Percentiles rank a stretch among this genome's conserved stretches.
phyloP scores from a whole-genome alignment of 1,284 basidiomycete species.

The Lignosus rhinocerotis region DNA sequence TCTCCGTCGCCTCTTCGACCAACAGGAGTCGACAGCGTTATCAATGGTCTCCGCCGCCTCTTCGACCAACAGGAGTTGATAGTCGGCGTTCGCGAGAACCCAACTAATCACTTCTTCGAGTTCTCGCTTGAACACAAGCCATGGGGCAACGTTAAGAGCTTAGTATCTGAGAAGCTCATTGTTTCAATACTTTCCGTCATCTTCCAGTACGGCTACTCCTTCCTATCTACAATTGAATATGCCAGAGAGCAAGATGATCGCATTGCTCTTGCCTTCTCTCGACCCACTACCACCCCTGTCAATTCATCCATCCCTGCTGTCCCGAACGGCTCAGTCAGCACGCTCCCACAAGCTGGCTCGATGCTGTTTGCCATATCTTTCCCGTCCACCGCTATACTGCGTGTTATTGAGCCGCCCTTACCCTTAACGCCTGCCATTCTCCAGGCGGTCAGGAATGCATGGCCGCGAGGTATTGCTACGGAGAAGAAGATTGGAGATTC shows the following conservation, averaged over 20 bases:
- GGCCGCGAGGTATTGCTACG: conserved; percentile 75
- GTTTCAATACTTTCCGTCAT: conserved; percentile 64
- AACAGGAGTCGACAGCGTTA: conserved; percentile 46
- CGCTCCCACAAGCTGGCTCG: conserved; percentile 30
- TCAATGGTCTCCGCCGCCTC: conserved; percentile 52
- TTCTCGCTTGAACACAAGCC: conserved; percentile 68
- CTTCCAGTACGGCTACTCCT: conserved; percentile 61
- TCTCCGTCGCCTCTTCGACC: conserved; percentile 57
- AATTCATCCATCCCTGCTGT: conserved; percentile 33
- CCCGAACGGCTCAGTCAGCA: conserved; percentile 24
- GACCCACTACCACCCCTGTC: conserved; percentile 37
- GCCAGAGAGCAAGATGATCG: conserved; percentile 75
- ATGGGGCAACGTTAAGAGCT: conserved; percentile 67
- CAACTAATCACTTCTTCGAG: conserved; percentile 60
- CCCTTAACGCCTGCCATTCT: conserved; percentile 76
- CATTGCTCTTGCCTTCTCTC: conserved; percentile 67
- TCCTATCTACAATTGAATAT: conserved; percentile 72
- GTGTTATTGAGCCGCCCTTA: conserved; percentile 72
- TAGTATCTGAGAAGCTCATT: conserved; percentile 65
- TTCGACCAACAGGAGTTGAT: conserved; percentile 52
- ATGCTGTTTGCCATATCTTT: conserved; percentile 76
- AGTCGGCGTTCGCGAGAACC: conserved; percentile 53
- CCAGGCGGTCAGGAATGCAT: conserved; percentile 72
- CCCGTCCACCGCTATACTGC: conserved; percentile 61
- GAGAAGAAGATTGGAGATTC: conserved; percentile 74